Evolutionary conservation across 345 rosid genomes (phyloP).

Genomic region (Dimocarpus longan): DNA sequence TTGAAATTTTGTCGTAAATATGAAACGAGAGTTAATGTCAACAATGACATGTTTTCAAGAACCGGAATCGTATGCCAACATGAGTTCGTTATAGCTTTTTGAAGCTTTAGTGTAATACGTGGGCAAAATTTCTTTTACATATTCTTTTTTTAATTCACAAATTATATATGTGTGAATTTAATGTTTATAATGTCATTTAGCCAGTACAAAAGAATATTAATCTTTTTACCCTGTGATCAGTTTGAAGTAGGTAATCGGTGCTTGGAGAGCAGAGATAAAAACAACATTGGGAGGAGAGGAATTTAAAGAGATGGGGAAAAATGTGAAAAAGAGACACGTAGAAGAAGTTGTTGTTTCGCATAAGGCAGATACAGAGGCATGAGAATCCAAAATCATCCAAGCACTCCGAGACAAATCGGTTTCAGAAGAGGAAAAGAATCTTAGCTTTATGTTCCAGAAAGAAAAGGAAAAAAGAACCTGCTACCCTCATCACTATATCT

Average conservation of each 20-base stretch:
- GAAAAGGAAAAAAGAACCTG: conserved; percentile 13
- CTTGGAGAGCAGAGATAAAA: conserved; percentile 11
- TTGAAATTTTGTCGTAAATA: too few relatives aligned
- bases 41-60: too few relatives aligned
- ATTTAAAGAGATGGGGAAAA: conserved; percentile 7
- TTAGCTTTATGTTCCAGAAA: conserved; percentile 37
- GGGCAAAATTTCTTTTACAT: not conserved
- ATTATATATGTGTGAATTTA: not conserved
- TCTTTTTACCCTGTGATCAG: not conserved
- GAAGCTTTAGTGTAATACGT: not conserved
- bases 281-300: conserved; percentile 11
- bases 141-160: too few relatives aligned
- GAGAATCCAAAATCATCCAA: conserved; percentile 40
- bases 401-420: conserved; percentile 44
- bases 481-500: conserved; percentile 13
- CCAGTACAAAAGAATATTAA: not conserved
- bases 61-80: not conserved
- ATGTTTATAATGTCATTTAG: not conserved
- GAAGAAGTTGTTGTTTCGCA: conserved; percentile 8
- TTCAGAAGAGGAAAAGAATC: conserved; percentile 33
- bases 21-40: too few relatives aligned
- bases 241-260: not conserved
- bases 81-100: not conserved
- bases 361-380: conserved; percentile 9
- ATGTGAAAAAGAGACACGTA: conserved; percentile 4